Percentiles rank a stretch among this genome's conserved stretches.
phyloP scores from a whole-genome alignment of 2,329 filamentous ascomycete genomes.

The Catunica adiposa region DNA sequence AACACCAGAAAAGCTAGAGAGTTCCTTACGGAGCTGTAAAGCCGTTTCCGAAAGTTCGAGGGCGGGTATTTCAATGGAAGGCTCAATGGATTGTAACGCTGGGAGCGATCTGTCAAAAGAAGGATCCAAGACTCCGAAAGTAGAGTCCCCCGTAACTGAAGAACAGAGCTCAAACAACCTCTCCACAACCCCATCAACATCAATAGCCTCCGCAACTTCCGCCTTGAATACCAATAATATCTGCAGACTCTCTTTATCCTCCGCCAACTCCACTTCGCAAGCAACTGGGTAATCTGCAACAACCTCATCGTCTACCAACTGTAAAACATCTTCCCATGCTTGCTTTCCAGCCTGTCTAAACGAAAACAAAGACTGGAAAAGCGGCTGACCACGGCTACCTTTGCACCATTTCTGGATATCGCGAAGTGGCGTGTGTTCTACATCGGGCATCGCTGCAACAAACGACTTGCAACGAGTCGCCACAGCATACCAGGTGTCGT shows the following conservation, averaged over 20 bases:
- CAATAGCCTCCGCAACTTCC: background rate
- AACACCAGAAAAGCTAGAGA: conserved; percentile 35
- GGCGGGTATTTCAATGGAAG: too few species aligned
- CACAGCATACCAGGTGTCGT: conserved; percentile 39
- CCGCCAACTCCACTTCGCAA: conserved; percentile 40
- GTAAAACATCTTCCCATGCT: conserved; percentile 34
- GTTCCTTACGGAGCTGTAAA: background rate
- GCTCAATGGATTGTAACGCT: background rate
- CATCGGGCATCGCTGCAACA: conserved; percentile 49
- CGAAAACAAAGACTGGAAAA: conserved; percentile 72
- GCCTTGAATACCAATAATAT: background rate
- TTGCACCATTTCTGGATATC: conserved; percentile 64
- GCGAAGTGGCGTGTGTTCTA: conserved; percentile 63
- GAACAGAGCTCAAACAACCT: background rate
- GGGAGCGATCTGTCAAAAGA: background rate
- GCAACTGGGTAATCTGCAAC: conserved; percentile 59
- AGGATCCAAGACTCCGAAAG: background rate
- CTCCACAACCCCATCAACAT: background rate
- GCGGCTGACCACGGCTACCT: conserved; percentile 31
- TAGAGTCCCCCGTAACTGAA: too few species aligned
- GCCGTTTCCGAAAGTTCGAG: background rate
- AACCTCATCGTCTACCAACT: conserved; percentile 28
- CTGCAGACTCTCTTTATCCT: background rate
- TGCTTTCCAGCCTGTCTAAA: conserved; percentile 40
- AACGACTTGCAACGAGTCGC: conserved; percentile 52